Evolutionary conservation across 2,329 filamentous ascomycete genomes (phyloP), one percentile per base, ranked within the genome.

Genomic region (Botryosphaeria dothidea): DNA sequence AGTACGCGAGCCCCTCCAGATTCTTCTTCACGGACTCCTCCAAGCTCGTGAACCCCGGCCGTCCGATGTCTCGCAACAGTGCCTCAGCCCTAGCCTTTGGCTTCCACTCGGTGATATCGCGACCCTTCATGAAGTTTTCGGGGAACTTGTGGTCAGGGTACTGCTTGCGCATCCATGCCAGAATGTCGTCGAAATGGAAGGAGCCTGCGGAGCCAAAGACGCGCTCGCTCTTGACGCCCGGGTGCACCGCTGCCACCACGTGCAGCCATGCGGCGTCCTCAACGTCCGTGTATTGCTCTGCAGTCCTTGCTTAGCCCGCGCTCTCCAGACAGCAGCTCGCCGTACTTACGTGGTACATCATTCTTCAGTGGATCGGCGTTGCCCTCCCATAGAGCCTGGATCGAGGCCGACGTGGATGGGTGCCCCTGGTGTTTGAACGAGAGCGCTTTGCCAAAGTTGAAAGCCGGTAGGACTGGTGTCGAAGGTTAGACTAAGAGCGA

Each of bases 231-330:
- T 52, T 61, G 46, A 64, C 65, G 17, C 49, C 65, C 29, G 67
- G 67, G 45, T 69, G 61, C 19, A 69, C 66, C 27, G 69, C 65
- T 23, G 49, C 68, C 11, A 67, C 68, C 34, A 71, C 66, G 49
- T 72, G 70, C 17, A 71, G 64, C 38, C 65, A 66, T 45, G 68
- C 71, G n/a, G 64, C 66, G 54, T 72, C 71, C 36, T 68, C 60
- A 6, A 70, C 68, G 38, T 71, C 67, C 51, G 71, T 64, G 36
- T 54, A 67, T 66, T 52, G 67, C 46, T 61, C 67, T 65, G 19
- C 3, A 66, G 36, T 19, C 17, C 13, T 54, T n/a, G 27, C 31
- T 57, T n/a, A 43, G 34, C 27, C 13, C 17, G 21, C 1, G 41
- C 13, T 2, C 4, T 52, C 15, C 29, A n/a, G 6, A 3, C 4